Evolutionary conservation across 2,329 filamentous ascomycete genomes (phyloP), one percentile per base, ranked within the genome.

Genomic region (Talaromyces sp.): DNA sequence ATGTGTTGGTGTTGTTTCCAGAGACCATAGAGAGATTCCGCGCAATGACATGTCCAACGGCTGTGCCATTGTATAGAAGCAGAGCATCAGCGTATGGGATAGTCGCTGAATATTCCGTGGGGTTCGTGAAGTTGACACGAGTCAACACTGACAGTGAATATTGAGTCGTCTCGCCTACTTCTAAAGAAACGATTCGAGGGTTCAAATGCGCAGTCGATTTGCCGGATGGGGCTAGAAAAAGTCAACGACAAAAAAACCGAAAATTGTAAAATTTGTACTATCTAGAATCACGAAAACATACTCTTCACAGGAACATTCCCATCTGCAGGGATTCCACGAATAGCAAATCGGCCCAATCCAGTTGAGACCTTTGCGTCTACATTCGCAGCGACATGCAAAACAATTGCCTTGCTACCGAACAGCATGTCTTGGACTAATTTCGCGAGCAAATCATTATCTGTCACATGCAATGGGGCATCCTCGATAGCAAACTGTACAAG

Each of bases 291-390:
- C 39, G 56, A 57, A 55, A 60, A 90, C 92, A 86, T 87, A 96
- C 91, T 89, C 84, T 96, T 95, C 78, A 97, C 85, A 75, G 89
- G 89, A 68, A 99, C 86, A 67, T 87, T 84, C 64, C 94, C 92
- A 78, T 91, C 82, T 39, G 71, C 91, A 43, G 93, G 93, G 65
- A 99, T 88, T 61, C 88, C 86, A 72, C 90, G 90, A 65, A 97
- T 78, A 49, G 88, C 82, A 66, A 97, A 83, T 62, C 87, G 80
- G 44, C 94, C 94, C 58, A 99, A 80, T 22, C 88, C 86, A 27
- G 92, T 97, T 53, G 86, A 80, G 47, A 97, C 84, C 65, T 89
- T 85, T 59, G 92, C 89, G 71, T 96, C 90, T 52, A 97, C 91
- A 39, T 83, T 80, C 19, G 93, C 91, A 63, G 88, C 82, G 59